Evolutionary conservation across 495 filamentous ascomycete species (phyloP).

Genomic region (Aspergillus affinis): DNA sequence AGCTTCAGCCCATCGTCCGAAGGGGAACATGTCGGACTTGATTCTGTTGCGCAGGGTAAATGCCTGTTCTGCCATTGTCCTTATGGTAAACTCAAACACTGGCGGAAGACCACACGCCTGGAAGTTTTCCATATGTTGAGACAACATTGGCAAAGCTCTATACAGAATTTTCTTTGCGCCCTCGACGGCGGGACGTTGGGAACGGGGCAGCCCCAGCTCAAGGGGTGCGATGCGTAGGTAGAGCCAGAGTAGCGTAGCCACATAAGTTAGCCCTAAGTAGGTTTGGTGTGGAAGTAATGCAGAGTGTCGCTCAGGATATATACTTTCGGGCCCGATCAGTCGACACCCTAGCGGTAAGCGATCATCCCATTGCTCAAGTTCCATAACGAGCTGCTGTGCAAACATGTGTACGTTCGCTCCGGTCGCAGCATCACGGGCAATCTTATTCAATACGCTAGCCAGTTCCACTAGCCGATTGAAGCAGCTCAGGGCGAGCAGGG

Average conservation of each 20-base stretch:
- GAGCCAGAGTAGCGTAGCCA: constrained; percentile 45
- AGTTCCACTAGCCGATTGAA: constrained; percentile 59
- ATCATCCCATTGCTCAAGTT: constrained; percentile 44
- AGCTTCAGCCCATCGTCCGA: constrained; percentile 39
- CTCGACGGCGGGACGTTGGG: constrained; percentile 41
- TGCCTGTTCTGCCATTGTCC: constrained; percentile 41
- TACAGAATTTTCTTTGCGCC: constrained; percentile 46
- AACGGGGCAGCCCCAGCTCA: constrained; percentile 34
- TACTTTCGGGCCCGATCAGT: constrained; percentile 42
- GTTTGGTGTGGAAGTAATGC: constrained; percentile 51
- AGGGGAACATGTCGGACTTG: constrained; percentile 39
- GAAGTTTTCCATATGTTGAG: constrained; percentile 49
- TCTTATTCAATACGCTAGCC: constrained; percentile 47
- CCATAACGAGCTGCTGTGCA: constrained; percentile 42
- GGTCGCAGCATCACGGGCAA: constrained; percentile 33
- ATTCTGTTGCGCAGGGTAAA: constrained; percentile 33
- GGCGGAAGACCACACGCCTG: constrained; percentile 48
- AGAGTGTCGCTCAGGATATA: constrained; percentile 43
- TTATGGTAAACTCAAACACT: constrained; percentile 42
- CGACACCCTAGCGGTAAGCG: constrained; percentile 42
- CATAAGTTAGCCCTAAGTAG: constrained; percentile 47
- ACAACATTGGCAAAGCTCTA: constrained; percentile 42
- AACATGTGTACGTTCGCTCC: constrained; percentile 35
- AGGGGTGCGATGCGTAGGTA: constrained; percentile 41
- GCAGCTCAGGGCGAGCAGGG: constrained; percentile 58